Evolutionary conservation across 1,284 basidiomycete species (phyloP).

Genomic region (Rhodofomes roseus): DNA sequence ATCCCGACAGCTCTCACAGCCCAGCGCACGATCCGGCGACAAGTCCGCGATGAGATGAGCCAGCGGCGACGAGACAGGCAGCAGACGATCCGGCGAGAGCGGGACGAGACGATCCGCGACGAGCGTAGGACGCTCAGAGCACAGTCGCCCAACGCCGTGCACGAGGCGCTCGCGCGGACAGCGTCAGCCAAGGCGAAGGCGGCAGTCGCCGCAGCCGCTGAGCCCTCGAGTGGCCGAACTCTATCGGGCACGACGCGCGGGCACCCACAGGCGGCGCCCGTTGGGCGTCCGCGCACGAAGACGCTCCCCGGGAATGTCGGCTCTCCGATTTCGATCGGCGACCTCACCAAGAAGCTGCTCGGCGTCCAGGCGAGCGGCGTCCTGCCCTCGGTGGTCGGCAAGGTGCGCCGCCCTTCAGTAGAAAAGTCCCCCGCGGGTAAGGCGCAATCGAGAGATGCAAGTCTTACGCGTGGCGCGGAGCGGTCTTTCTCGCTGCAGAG

Average conservation of each 20-base stretch:
- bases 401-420: slow-evolving; percentile 16
- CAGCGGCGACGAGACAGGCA: slow-evolving; percentile 43
- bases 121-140: slow-evolving; percentile 29
- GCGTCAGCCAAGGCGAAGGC: slow-evolving; percentile 6
- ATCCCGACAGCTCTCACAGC: slow-evolving; percentile 76
- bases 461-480: slow-evolving; percentile 6
- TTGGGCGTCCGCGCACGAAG: slow-evolving; percentile 40
- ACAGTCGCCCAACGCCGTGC: slow-evolving; percentile 10
- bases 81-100: slow-evolving; percentile 52
- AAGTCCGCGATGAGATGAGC: slow-evolving; percentile 66
- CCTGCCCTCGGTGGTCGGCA: slow-evolving; percentile 17
- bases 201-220: slow-evolving; percentile 8
- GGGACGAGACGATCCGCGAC: slow-evolving; percentile 29
- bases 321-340: slow-evolving; percentile 49
- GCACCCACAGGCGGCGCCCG: slow-evolving; percentile 20
- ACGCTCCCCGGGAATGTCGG: slow-evolving; percentile 41
- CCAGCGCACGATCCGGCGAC: slow-evolving; percentile 69
- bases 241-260: slow-evolving; percentile 20
- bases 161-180: slow-evolving; percentile 7
- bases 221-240: slow-evolving; percentile 5
- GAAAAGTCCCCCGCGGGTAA: slow-evolving; percentile 2
- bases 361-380: slow-evolving; percentile 37
- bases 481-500: slow-evolving; percentile 10
- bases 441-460: slow-evolving; percentile 4
- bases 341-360: slow-evolving; percentile 54